phyloP scores from a whole-genome alignment of 768 basidiomycete species.

The Pleurotus giganteus region DNA sequence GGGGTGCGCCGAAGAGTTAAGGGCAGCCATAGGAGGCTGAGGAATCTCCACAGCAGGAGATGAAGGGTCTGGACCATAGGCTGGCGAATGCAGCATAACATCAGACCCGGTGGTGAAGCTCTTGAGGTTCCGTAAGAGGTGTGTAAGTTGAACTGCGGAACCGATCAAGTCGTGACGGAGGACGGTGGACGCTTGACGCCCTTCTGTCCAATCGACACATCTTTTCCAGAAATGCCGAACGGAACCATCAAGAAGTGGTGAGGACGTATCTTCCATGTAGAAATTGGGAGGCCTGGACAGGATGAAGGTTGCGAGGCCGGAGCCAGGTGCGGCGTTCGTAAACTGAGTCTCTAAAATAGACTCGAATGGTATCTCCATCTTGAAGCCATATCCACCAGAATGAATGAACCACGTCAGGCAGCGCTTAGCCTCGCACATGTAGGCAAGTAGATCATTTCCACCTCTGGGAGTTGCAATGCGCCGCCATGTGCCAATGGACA shows the following conservation, averaged over 20 bases:
- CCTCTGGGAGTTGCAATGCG: constrained; percentile 56
- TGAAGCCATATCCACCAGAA: constrained; percentile 71
- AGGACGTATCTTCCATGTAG: constrained; percentile 51
- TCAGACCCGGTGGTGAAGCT: constrained; percentile 28
- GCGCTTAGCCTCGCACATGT: constrained; percentile 64
- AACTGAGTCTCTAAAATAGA: constrained; percentile 59
- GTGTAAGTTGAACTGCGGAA: constrained; percentile 56
- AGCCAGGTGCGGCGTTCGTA: constrained; percentile 48
- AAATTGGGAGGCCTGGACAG: constrained; percentile 69
- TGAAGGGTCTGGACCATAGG: constrained; percentile 26
- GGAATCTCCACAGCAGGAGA: constrained; percentile 37
- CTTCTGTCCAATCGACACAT: constrained; percentile 78
- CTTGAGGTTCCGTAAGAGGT: constrained; percentile 49
- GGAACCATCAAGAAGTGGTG: constrained; percentile 27
- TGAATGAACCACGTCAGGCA: constrained; percentile 80
- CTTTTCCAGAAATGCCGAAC: constrained; percentile 53
- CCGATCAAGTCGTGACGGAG: constrained; percentile 67
- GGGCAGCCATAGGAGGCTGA: constrained; percentile 32
- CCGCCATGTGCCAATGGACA: constrained; percentile 77
- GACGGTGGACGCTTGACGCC: constrained; percentile 60
- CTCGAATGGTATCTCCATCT: constrained; percentile 80
- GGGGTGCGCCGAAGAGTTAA: constrained; percentile 26
- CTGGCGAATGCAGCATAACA: constrained; percentile 33
- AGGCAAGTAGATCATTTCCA: constrained; percentile 71
- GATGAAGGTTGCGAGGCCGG: constrained; percentile 60